Evolutionary conservation across 2,329 filamentous ascomycete genomes (phyloP), one percentile per base, ranked within the genome.

Genomic region (Claviceps purpurea): DNA sequence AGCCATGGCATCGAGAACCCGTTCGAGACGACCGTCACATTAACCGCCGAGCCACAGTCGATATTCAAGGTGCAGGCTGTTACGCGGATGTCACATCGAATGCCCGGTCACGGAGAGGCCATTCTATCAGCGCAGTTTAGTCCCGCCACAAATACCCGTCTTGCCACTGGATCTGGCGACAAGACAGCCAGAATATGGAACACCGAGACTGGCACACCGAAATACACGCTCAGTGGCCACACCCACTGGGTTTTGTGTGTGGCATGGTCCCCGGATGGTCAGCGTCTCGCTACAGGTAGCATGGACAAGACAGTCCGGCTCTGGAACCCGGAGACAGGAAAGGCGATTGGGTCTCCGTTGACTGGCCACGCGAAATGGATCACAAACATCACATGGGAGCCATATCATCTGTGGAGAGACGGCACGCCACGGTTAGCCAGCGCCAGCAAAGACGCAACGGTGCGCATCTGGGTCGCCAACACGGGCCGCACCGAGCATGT

Each of bases 121-220:
- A 97, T 97, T 59, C 74, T 97, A 22, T 80, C 87, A 34, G 84
- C 87, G 2, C 82, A 90, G 41, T 97, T 96, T 67, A 93, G 87
- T 0, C 91, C 91, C 0, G 77, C 79, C 40, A 82, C 79, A 6
- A 91, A 87, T 26, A 81, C 82, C 11, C 77, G 84, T 54, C 77
- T 96, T 67, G 90, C 89, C 0, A 95, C 88, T 1, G 93, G 91
- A 0, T 89, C 85, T 55, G 93, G 93, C 47, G 93, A 98, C 63
- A 85, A 85, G 59, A 96, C 90, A 1, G 91, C 90, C 0, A 75
- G 91, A 52, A 84, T 97, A 70, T 96, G 89, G 89, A 90, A 98
- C 62, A 90, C 89, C 48, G 88, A 96, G 61, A 96, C 89, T 0
- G 90, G 90, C 47, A 96, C 89, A 11, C 89, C 90, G 0, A 79